These are phyloP conservation scores for Pelargonium fulgidum DNA, from an alignment of 441 rosid species.

Conservation along the genomic window DNA sequence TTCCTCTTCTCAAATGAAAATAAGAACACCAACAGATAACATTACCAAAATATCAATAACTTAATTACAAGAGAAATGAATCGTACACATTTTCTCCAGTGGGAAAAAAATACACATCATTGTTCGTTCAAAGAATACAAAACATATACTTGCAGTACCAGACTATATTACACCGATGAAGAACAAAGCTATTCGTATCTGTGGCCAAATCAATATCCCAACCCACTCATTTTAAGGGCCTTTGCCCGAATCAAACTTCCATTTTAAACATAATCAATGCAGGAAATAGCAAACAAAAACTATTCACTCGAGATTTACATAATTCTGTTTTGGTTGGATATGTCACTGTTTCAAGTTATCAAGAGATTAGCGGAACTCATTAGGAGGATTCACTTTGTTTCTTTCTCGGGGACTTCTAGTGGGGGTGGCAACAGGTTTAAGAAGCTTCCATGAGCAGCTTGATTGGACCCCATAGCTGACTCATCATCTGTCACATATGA, in stretches of 20 bases:
- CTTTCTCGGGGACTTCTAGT: constrained; percentile 44
- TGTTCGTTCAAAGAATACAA: constrained; percentile 33
- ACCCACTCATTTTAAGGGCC: constrained; percentile 30
- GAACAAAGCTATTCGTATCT: constrained; percentile 12
- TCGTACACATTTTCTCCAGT: neutral
- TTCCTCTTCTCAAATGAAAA: no score
- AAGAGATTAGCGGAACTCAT: constrained; percentile 19
- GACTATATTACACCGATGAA: constrained; percentile 32
- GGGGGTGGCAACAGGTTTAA: constrained; percentile 61
- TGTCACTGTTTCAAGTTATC: constrained; percentile 8
- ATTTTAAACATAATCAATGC: constrained; percentile 14
- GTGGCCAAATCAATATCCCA: constrained; percentile 28
- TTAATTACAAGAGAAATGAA: neutral
- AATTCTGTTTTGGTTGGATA: constrained; percentile 15
- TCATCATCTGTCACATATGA: constrained; percentile 16
- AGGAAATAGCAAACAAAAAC: constrained; percentile 21
- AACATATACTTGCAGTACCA: constrained; percentile 22
- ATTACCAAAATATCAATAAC: neutral
- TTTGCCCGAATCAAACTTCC: constrained; percentile 22
- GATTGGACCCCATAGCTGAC: constrained; percentile 29
- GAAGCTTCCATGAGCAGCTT: constrained; percentile 74
- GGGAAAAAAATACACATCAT: neutral
- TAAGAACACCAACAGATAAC: no score
- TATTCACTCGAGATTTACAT: constrained; percentile 17
- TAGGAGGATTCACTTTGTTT: constrained; percentile 19